Conservation (phyloP, 805 yeast species). For the Blastobotrys peoriensis region DNA sequence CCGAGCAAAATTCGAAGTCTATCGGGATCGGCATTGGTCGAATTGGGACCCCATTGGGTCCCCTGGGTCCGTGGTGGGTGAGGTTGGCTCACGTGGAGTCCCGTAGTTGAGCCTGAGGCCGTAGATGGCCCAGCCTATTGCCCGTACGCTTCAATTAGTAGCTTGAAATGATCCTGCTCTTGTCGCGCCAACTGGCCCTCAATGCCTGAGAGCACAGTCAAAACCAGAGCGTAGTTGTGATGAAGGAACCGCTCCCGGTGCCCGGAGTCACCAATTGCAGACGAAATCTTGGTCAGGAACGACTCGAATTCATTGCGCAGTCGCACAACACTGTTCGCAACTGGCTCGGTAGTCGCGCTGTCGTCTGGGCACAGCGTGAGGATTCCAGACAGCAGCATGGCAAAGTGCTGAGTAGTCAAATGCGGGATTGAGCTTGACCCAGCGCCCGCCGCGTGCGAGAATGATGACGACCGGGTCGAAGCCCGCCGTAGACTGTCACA, state of each 20-base stretch:
- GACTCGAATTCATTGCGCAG: slow-evolving; percentile 77
- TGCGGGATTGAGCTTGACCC: slow-evolving; percentile 41
- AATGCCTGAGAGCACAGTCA: slow-evolving; percentile 47
- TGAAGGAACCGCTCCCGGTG: slow-evolving; percentile 64
- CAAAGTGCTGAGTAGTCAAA: slow-evolving; percentile 71
- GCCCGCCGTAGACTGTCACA: slow-evolving; percentile 63
- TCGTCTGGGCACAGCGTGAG: slow-evolving; percentile 44
- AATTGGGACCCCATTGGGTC: too few species aligned
- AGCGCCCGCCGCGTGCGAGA: slow-evolving; percentile 26
- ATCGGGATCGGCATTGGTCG: too few species aligned
- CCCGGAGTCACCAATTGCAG: slow-evolving; percentile 24
- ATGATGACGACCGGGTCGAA: slow-evolving; percentile 32
- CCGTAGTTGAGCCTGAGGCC: too few species aligned
- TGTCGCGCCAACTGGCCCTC: slow-evolving; percentile 39
- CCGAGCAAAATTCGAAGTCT: too few species aligned
- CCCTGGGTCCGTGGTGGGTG: too few species aligned
- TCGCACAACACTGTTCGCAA: slow-evolving; percentile 61
- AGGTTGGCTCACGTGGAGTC: too few species aligned
- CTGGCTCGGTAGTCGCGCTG: slow-evolving; percentile 54
- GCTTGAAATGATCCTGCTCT: slow-evolving; percentile 40
- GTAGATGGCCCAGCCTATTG: too few species aligned
- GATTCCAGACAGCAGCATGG: slow-evolving; percentile 64
- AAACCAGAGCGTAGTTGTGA: slow-evolving; percentile 61
- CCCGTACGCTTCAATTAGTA: slow-evolving; percentile 40
- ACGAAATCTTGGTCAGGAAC: slow-evolving; percentile 63